Conservation (phyloP, 2,329 filamentous ascomycete genomes). For the Albophoma yamanashiensis region DNA sequence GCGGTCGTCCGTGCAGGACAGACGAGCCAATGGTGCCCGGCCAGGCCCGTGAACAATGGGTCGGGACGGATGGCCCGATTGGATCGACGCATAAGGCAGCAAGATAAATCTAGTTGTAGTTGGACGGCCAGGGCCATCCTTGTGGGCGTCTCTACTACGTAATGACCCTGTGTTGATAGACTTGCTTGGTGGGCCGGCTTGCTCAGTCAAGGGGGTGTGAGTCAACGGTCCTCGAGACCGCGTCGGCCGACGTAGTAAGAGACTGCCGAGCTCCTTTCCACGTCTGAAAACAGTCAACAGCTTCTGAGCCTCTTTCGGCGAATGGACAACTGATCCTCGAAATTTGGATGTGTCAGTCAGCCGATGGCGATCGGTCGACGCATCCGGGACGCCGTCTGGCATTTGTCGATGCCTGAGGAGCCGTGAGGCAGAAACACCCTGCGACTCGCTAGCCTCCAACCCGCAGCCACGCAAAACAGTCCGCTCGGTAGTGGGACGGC, state of each 20-base stretch:
- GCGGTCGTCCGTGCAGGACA: not conserved
- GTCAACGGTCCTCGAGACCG: not conserved
- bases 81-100: conserved; percentile 1
- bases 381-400: not conserved
- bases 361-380: not conserved
- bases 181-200: too few species aligned
- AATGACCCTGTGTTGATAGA: too few species aligned
- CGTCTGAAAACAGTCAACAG: not conserved
- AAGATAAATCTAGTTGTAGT: not conserved
- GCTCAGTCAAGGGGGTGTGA: not conserved
- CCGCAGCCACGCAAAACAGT: not conserved
- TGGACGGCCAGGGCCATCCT: not conserved
- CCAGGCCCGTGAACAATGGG: not conserved
- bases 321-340: not conserved
- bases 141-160: too few species aligned
- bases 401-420: not conserved
- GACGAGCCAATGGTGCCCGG: not conserved
- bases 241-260: too few species aligned
- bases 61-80: conserved; percentile 1
- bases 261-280: not conserved
- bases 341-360: not conserved
- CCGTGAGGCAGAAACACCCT: not conserved
- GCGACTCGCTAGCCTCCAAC: not conserved
- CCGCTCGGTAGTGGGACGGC: not conserved
- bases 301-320: not conserved